Percentiles rank a stretch among this genome's conserved stretches.
Conservation (phyloP, 371 early-diverging fungal species). For the Mucor saturninus region DNA sequence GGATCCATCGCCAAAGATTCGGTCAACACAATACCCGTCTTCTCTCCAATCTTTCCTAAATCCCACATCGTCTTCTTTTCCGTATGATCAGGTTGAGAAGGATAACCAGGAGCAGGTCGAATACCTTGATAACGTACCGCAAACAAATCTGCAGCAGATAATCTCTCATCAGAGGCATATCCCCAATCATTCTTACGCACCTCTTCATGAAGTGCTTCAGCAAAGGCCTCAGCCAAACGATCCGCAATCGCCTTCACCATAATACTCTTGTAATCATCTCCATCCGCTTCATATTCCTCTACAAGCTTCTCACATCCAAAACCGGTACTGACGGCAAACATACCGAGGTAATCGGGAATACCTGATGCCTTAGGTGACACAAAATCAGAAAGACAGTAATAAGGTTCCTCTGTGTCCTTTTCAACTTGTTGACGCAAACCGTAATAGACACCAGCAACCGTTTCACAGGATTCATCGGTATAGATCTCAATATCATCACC, state of each 20-base stretch:
- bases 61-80: conserved; percentile 93
- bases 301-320: conserved; percentile 88
- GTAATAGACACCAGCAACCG: conserved; percentile 72
- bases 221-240: conserved; percentile 90
- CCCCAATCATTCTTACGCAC: conserved; percentile 89
- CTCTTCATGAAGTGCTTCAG: conserved; percentile 86
- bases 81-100: conserved; percentile 89
- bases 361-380: conserved; percentile 79
- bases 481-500: conserved; percentile 90
- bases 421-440: conserved; percentile 80
- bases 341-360: conserved; percentile 84
- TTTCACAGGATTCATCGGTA: conserved; percentile 67
- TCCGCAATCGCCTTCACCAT: conserved; percentile 95
- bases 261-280: conserved; percentile 88
- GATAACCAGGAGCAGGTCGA: conserved; percentile 92
- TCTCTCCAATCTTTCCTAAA: conserved; percentile 71
- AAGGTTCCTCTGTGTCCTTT: conserved; percentile 78
- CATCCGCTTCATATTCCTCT: conserved; percentile 69
- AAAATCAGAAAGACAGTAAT: conserved; percentile 89
- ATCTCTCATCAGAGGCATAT: conserved; percentile 76
- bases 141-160: conserved; percentile 80
- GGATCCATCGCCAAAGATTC: conserved; percentile 93
- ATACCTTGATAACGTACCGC: conserved; percentile 92
- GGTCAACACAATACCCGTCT: conserved; percentile 84
- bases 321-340: conserved; percentile 89